phyloP scores from a whole-genome alignment of 169 alveolate genomes.

The Toxoplasma gondii region DNA sequence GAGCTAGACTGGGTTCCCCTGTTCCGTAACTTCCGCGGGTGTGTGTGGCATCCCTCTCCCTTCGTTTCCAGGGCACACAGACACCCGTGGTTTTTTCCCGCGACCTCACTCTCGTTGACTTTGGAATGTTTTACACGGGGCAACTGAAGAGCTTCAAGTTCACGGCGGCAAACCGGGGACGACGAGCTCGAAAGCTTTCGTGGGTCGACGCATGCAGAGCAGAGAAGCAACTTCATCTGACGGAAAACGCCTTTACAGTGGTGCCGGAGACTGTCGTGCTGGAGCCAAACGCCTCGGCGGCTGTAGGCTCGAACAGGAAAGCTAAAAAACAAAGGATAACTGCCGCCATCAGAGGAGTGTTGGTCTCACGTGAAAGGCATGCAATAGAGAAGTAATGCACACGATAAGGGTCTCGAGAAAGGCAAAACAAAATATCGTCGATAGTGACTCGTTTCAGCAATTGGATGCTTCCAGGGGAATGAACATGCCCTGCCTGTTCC shows the following conservation, averaged over 20 bases:
- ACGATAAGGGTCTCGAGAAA: too few relatives aligned
- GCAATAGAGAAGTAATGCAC: too few relatives aligned
- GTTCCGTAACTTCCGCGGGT: too few relatives aligned
- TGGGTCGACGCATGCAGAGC: constrained; percentile 75
- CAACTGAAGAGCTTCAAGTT: constrained; percentile 82
- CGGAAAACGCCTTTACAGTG: constrained; percentile 4
- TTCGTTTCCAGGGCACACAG: not conserved
- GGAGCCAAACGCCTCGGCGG: not conserved
- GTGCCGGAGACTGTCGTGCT: constrained; percentile 3
- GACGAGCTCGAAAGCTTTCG: constrained; percentile 85
- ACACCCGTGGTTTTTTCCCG: not conserved
- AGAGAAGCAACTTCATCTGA: not conserved
- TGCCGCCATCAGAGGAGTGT: too few relatives aligned
- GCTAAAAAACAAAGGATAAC: not conserved
- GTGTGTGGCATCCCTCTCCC: too few relatives aligned
- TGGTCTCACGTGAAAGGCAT: too few relatives aligned
- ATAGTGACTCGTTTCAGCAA: too few relatives aligned
- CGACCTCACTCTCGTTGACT: constrained; percentile 79
- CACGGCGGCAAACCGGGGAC: constrained; percentile 90
- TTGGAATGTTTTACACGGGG: constrained; percentile 89
- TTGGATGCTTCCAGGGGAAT: too few relatives aligned
- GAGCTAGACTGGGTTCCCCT: too few relatives aligned
- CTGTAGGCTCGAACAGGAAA: not conserved
- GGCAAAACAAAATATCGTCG: too few relatives aligned
- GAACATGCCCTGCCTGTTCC: too few relatives aligned